Conservation (phyloP, 768 basidiomycete genomes). For the Leccinum incarnatum region DNA sequence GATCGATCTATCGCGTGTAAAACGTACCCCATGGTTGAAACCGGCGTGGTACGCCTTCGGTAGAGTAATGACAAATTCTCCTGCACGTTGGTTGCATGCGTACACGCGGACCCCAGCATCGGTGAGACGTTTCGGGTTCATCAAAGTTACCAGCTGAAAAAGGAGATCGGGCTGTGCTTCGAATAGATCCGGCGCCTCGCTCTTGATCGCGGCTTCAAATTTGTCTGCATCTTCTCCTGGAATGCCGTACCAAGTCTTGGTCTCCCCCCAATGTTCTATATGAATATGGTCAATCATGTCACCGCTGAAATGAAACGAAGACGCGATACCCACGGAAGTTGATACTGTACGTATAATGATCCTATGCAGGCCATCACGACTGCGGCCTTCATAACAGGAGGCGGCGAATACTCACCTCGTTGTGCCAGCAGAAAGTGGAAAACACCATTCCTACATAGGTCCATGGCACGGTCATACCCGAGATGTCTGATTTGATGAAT, state of each 20-base stretch:
- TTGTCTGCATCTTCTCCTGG: slow-evolving; percentile 94
- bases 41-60: slow-evolving; percentile 98
- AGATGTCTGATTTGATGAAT: slow-evolving; percentile 98
- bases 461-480: slow-evolving; percentile 99
- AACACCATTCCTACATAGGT: slow-evolving; percentile 99
- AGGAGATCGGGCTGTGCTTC: slow-evolving; percentile 96
- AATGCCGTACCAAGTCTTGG: slow-evolving; percentile 99
- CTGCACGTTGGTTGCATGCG: slow-evolving; percentile 94
- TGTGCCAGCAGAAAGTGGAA: slow-evolving; percentile 99
- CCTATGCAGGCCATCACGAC: slow-evolving; percentile 45
- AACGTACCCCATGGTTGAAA: slow-evolving; percentile 94
- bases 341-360: slow-evolving; percentile 97
- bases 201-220: slow-evolving; percentile 93
- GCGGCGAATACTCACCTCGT: slow-evolving; percentile 60
- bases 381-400: slow-evolving; percentile 19
- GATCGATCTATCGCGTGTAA: slow-evolving; percentile 25
- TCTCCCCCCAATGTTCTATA: slow-evolving; percentile 97
- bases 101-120: slow-evolving; percentile 90
- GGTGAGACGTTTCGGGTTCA: slow-evolving; percentile 86
- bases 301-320: slow-evolving; percentile 16
- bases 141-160: slow-evolving; percentile 95
- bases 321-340: slow-evolving; percentile 71
- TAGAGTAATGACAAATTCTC: slow-evolving; percentile 97
- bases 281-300: slow-evolving; percentile 26
- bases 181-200: slow-evolving; percentile 96